These are phyloP conservation scores for Neurospora intermedia DNA, from an alignment of 495 filamentous ascomycete species.

Conservation along the genomic window DNA sequence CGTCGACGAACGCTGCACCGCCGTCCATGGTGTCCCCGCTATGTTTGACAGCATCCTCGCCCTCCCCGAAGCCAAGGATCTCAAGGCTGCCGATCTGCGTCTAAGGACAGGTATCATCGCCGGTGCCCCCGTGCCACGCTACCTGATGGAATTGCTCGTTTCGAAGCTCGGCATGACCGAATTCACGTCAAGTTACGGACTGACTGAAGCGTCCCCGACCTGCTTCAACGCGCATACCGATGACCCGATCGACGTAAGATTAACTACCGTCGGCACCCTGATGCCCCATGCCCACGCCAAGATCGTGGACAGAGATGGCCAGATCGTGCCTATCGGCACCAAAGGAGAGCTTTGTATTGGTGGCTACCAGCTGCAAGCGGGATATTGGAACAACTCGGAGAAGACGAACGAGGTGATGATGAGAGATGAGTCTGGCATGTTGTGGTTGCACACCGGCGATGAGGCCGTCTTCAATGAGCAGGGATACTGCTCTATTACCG, in stretches of 20 bases:
- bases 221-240: slow-evolving; percentile 61
- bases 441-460: slow-evolving; percentile 62
- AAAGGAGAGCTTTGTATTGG: slow-evolving; percentile 58
- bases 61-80: slow-evolving; percentile 37
- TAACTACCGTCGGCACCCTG: slow-evolving; percentile 55
- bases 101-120: slow-evolving; percentile 64
- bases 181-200: slow-evolving; percentile 58
- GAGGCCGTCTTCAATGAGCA: slow-evolving; percentile 55
- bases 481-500: slow-evolving; percentile 55
- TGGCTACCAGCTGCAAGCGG: slow-evolving; percentile 56
- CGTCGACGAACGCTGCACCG: slow-evolving; percentile 54
- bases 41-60: slow-evolving; percentile 59
- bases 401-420: slow-evolving; percentile 55
- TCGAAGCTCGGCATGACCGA: slow-evolving; percentile 53
- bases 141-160: slow-evolving; percentile 53
- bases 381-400: slow-evolving; percentile 61
- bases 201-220: slow-evolving; percentile 62
- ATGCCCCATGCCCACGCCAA: slow-evolving; percentile 60
- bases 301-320: slow-evolving; percentile 51
- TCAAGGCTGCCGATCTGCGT: slow-evolving; percentile 30
- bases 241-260: slow-evolving; percentile 46
- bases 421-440: slow-evolving; percentile 44
- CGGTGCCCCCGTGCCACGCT: slow-evolving; percentile 53
- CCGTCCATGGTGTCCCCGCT: slow-evolving; percentile 59
- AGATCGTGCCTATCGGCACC: slow-evolving; percentile 46